phyloP scores from a whole-genome alignment of 768 basidiomycete genomes.

The Cystobasidium tubakii region DNA sequence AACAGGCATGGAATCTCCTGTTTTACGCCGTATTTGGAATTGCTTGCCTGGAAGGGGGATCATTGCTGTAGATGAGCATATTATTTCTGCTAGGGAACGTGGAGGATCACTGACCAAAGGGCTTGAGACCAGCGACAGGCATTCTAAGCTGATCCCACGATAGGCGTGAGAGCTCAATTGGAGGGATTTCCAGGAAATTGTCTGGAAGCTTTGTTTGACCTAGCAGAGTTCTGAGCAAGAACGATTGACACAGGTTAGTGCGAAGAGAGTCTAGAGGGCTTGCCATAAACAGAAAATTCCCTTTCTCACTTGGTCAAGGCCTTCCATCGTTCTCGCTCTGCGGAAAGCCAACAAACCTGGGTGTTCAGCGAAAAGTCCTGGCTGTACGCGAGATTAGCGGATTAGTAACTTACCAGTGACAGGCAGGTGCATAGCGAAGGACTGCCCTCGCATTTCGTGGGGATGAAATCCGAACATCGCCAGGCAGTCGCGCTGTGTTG shows the following conservation, averaged over 20 bases:
- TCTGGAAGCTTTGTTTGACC: not conserved
- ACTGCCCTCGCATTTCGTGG: conserved; percentile 18
- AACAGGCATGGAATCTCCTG: not conserved
- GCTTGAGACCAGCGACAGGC: not conserved
- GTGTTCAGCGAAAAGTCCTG: too few relatives aligned
- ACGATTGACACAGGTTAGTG: too few relatives aligned
- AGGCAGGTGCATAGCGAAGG: conserved; percentile 1
- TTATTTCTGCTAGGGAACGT: not conserved
- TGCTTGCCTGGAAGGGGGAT: conserved; percentile 8
- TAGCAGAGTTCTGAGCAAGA: not conserved
- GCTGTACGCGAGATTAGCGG: not conserved
- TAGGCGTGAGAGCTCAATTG: not conserved
- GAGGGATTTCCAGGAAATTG: not conserved
- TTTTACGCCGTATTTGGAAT: not conserved
- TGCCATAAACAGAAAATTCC: too few relatives aligned
- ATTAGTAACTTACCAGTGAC: not conserved
- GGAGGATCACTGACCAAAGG: not conserved
- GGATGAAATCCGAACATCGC: not conserved
- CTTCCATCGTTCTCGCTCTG: not conserved
- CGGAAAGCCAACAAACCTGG: not conserved
- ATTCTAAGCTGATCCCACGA: not conserved
- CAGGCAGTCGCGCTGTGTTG: not conserved
- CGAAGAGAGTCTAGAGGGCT: too few relatives aligned
- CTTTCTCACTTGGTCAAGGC: not conserved
- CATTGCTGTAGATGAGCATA: too few relatives aligned